phyloP scores from a whole-genome alignment of 148 eudicot species.

The Fallopia convolvulus region DNA sequence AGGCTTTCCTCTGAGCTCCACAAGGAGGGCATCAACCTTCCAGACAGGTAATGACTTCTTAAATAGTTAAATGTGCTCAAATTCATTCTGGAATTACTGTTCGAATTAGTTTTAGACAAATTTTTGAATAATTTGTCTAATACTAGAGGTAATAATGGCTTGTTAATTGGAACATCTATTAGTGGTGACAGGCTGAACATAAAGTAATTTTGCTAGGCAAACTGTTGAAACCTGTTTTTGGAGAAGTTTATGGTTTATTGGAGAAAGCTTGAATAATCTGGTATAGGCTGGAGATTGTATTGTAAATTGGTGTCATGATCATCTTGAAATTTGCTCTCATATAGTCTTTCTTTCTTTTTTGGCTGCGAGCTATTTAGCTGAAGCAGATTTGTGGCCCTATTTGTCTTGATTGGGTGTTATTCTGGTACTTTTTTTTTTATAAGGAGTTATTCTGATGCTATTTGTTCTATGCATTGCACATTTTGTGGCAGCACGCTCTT shows the following conservation, averaged over 20 bases:
- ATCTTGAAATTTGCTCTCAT: not conserved
- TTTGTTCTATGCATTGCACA: not conserved
- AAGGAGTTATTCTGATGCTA: not conserved
- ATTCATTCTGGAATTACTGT: not conserved
- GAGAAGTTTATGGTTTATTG: not conserved
- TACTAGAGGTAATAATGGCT: not conserved
- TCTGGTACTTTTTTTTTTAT: not conserved
- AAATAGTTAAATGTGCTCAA: not conserved
- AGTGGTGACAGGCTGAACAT: not conserved
- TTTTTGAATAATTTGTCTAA: not conserved
- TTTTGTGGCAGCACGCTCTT: not conserved
- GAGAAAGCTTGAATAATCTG: not conserved
- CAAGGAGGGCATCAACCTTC: constrained; percentile 46
- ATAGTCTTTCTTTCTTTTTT: not conserved
- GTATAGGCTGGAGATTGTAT: not conserved
- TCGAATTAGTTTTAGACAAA: not conserved
- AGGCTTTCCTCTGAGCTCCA: constrained; percentile 40
- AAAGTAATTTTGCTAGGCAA: too few species aligned
- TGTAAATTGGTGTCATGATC: not conserved
- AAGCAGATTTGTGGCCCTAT: not conserved
- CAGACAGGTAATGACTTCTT: constrained; percentile 37
- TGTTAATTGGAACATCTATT: not conserved
- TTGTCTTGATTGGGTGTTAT: not conserved
- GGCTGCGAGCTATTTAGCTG: not conserved
- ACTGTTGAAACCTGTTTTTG: not conserved